Evolutionary conservation across 129 eudicot species (phyloP).

Genomic region (Ambrosia artemisiifolia): DNA sequence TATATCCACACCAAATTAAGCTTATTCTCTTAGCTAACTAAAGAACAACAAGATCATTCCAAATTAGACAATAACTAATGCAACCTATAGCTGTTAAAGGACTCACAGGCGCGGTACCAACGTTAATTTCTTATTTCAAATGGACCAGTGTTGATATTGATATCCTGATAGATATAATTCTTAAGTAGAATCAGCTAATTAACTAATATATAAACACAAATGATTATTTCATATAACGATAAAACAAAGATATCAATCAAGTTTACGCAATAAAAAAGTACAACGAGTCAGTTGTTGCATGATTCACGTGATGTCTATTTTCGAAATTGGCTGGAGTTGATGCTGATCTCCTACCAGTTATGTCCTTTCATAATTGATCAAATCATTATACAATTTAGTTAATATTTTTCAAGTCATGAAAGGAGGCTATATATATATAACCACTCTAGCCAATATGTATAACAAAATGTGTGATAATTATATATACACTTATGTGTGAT

Average conservation of each 20-base stretch:
- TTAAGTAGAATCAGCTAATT: not conserved
- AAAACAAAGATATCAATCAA: not conserved
- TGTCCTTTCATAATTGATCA: not conserved
- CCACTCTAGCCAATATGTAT: too few species aligned
- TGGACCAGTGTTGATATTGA: too few species aligned
- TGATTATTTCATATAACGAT: not conserved
- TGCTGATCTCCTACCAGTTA: conserved; percentile 12
- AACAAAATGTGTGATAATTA: not conserved
- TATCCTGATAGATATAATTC: too few species aligned
- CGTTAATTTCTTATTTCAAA: not conserved
- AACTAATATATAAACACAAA: not conserved
- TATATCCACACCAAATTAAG: not conserved
- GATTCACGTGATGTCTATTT: not conserved
- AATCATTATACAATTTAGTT: not conserved
- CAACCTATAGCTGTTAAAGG: not conserved
- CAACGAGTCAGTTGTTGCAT: not conserved
- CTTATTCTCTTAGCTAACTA: not conserved
- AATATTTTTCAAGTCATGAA: conserved; percentile 5
- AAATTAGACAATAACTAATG: not conserved
- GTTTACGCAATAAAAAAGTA: not conserved
- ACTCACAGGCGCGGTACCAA: not conserved
- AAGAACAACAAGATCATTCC: not conserved
- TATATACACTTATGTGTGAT: too few species aligned
- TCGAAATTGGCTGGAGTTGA: not conserved
- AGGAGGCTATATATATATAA: not conserved